phyloP scores from a whole-genome alignment of 768 basidiomycete species.

The Dentipellis fragilis region DNA sequence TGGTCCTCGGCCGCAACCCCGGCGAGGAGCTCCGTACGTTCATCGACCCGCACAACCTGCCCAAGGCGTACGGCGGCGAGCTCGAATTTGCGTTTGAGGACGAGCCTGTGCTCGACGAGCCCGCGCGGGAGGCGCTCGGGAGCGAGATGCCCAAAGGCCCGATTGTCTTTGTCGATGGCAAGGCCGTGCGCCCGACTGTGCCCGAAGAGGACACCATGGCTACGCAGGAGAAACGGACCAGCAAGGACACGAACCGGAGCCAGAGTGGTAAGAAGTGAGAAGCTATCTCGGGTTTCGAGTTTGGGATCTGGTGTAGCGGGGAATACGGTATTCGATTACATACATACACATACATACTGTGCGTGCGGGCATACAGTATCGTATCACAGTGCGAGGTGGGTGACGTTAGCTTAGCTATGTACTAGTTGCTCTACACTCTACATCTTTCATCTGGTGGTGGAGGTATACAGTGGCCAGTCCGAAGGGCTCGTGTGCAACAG shows the following conservation, averaged over 20 bases:
- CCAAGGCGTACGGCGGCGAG: constrained; percentile 63
- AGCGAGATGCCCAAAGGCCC: constrained; percentile 48
- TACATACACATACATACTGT: no score
- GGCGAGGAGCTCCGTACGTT: constrained; percentile 41
- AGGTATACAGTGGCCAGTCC: not conserved
- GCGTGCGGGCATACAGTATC: no score
- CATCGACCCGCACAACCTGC: constrained; percentile 41
- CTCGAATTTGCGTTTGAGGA: constrained; percentile 64
- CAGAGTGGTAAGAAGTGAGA: no score
- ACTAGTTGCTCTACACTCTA: not conserved
- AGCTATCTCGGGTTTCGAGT: no score
- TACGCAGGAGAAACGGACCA: no score
- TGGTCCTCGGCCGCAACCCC: constrained; percentile 56
- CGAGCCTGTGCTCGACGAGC: constrained; percentile 54
- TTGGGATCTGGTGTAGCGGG: no score
- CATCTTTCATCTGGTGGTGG: not conserved
- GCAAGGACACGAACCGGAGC: no score
- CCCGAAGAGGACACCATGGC: not conserved
- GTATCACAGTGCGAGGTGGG: no score
- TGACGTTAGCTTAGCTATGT: not conserved
- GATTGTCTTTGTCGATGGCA: constrained; percentile 37
- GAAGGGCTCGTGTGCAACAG: not conserved
- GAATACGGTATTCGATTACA: no score
- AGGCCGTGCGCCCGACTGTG: constrained; percentile 17
- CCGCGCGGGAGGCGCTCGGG: constrained; percentile 33